Base-by-base conservation (phyloP, 768 basidiomycete species). In the Pisolithus tinctorius region DNA sequence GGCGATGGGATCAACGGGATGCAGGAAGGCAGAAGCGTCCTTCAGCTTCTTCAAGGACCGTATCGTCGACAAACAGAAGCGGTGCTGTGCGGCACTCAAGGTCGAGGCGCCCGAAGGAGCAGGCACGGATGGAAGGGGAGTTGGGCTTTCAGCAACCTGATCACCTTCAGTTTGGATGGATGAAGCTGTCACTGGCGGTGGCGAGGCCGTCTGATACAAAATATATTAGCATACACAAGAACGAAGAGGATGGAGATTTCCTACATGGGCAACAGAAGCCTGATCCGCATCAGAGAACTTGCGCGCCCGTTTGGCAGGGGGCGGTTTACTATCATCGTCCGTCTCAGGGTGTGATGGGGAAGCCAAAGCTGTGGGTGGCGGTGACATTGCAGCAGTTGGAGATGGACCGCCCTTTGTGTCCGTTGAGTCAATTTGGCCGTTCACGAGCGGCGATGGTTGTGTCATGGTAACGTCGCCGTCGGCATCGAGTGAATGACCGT, bases 1-100 rank as follows among this genome's bases (percentile, higher is more conserved):
- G 7, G 82, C 86, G 58, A 93, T 78, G 20, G 84, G 78, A 66
- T 99, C 96, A 51, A 99, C 96, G 17, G 96, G 93, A 46, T 75
- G 76, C 48, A 86, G 69, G 71, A 99, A 99, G 1, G 93, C 83
- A 1, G 65, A 62, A 0, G 91, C 82, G 49, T 95, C 91, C 65
- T 90, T 91, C 63, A 82, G 65, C 73, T 90, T 93, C 76, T 90
- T 95, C 62, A 98, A 67, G 29, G 80, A 76, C 47, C 90, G 85
- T 39, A 98, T 65, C 3, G 88, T 84, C 4, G 84, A 85, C 48
- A 79, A 69, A 57, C 86, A 84, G 65, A 90, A 93, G 39, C 88
- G 86, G 67, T 81, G 83, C 65, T 98, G 96, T 8, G 77, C 73
- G 16, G 69, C 56, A 51, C 81, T 85, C 56, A 94, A 65, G 1